Base-by-base conservation (phyloP, 192 early-diverging fungal species). In the Linnemannia schmuckeri region DNA sequence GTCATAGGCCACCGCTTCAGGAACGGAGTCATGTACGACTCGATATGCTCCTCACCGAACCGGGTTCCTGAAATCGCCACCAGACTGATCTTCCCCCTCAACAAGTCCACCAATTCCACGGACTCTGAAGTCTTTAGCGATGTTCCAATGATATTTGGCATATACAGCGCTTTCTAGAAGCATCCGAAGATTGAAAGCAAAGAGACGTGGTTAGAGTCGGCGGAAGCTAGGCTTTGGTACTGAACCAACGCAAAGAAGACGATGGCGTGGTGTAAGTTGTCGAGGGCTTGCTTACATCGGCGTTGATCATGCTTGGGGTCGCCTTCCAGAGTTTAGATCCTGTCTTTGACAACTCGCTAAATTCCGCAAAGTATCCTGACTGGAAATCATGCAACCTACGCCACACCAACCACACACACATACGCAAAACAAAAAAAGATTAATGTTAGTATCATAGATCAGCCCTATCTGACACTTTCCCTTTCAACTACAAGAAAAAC, bases 121-220 rank as follows among this genome's bases (percentile, higher is more conserved):
- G 81, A 72, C 22, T 91, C 79, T 9, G 85, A 81, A 10, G 86
- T 79, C 20, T 84, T 86, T 24, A 92, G 66, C 40, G 89, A 82
- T n/a, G 82, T 80, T 18, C 89, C 91, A 74, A 88, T 85, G 81
- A 91, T 91, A 42, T 91, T 88, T 4, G 91, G 91, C 90, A 92
- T 92, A 74, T 91, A 92, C 0, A 90, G 70, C 69, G 91, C 86
- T 88, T 92, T 91, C 78, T 91, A 79, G 33, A 63, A 57, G 20
- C 57, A 17, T 24, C 37, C 37, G 37, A 37, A 37, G n/a, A 73
- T 42, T 18, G 61, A 47, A 27, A 69, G 55, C 10, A 55, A 42
- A 77, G 20, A 12, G 37, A 9, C 37, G 37, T 37, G 37, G 37
- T 37, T 37, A 37, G 37, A 37, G 37, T 37, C 37, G 37, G 37